phyloP scores from a whole-genome alignment of 352 stramenopile species.

The Phytophthora nicotianae region DNA sequence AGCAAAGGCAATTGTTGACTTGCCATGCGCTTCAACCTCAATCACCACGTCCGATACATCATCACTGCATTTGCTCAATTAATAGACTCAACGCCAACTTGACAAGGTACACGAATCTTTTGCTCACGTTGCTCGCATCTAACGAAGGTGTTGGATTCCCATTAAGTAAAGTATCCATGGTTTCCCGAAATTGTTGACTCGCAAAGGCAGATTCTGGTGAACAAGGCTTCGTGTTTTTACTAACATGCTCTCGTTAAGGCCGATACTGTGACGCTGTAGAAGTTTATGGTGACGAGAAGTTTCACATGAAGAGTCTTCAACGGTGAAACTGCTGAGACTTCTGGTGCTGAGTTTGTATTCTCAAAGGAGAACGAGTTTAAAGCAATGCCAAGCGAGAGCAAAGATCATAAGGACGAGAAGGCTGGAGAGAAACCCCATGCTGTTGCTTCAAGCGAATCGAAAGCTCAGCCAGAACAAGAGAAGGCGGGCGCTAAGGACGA shows the following conservation, averaged over 20 bases:
- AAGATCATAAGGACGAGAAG: conserved; percentile 33
- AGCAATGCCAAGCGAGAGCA: conserved; percentile 45
- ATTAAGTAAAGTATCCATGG: background rate
- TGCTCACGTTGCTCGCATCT: conserved; percentile 6
- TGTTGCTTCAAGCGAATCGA: conserved; percentile 24
- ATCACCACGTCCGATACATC: background rate
- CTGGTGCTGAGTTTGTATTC: background rate
- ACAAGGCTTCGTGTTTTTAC: conserved; percentile 5
- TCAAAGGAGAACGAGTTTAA: conserved; percentile 5
- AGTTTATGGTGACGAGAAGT: conserved; percentile 10
- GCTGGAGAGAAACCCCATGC: conserved; percentile 20
- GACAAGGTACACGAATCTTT: conserved; percentile 4
- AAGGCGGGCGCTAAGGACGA: conserved; percentile 42
- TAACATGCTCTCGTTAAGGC: no score
- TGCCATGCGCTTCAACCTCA: conserved; percentile 8
- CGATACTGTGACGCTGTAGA: no score
- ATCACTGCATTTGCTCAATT: no score
- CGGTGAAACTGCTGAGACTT: conserved; percentile 19
- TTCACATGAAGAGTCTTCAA: conserved; percentile 23
- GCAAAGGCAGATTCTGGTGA: conserved; percentile 13
- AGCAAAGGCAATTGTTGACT: conserved; percentile 30
- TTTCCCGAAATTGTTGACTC: conserved; percentile 14
- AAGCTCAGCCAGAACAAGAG: conserved; percentile 23
- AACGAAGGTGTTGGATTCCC: background rate
- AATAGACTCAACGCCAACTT: background rate